These are phyloP conservation scores for Dictyostelium discoideum DNA, from an alignment of 78 protist species.

Conservation along the genomic window DNA sequence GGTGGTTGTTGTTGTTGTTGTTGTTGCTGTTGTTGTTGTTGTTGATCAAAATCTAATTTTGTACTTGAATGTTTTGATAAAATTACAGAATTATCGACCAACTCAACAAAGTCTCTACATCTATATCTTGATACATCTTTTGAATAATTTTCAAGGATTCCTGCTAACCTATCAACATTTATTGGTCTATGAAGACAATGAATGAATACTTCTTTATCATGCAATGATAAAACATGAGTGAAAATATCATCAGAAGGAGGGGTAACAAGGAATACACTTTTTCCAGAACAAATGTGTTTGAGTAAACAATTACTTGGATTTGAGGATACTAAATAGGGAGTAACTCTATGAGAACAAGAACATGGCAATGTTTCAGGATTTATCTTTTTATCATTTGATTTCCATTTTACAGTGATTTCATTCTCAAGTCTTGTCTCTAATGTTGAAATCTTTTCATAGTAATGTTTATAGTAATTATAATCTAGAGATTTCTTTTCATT, in stretches of 20 bases:
- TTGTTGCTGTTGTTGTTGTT: background rate
- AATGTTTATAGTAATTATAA: background rate
- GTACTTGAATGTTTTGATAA: background rate
- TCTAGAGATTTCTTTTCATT: background rate
- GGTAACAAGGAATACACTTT: slow-evolving; percentile 32
- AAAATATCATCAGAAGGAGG: slow-evolving; percentile 1
- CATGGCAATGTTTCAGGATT: slow-evolving; percentile 17
- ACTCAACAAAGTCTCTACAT: slow-evolving; percentile 5
- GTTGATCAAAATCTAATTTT: background rate
- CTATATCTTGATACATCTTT: slow-evolving; percentile 34
- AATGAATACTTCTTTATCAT: slow-evolving; percentile 35
- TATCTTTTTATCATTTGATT: slow-evolving; percentile 27
- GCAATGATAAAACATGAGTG: slow-evolving; percentile 40
- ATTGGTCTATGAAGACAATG: slow-evolving; percentile 57
- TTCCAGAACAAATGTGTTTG: slow-evolving; percentile 47
- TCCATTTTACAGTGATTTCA: slow-evolving; percentile 37
- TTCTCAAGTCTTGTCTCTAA: background rate
- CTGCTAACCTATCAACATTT: background rate
- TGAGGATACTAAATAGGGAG: slow-evolving; percentile 23
- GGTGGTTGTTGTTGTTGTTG: background rate
- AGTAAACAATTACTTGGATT: slow-evolving; percentile 48
- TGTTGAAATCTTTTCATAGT: slow-evolving; percentile 2
- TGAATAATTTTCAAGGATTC: slow-evolving; percentile 27
- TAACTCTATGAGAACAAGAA: slow-evolving; percentile 29
- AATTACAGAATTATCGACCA: slow-evolving; percentile 12